phyloP scores from a whole-genome alignment of 139 green algal genomes.

The Asterochloris erici region DNA sequence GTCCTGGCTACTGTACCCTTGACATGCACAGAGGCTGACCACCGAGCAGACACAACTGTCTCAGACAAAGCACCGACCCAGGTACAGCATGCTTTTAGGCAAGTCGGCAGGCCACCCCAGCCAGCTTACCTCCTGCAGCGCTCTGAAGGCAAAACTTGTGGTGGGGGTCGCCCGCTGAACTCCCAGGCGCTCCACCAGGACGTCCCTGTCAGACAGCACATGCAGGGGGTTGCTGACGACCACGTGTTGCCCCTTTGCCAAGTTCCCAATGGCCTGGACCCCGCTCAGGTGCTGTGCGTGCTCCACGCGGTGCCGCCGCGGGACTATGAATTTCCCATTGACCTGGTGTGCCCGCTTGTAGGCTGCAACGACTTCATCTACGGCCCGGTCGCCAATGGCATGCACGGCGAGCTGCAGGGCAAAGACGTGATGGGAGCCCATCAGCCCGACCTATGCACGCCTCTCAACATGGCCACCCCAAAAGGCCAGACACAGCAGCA shows the following conservation, averaged over 20 bases:
- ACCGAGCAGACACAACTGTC: too few relatives aligned
- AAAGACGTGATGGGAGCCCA: neutral
- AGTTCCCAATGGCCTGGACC: neutral
- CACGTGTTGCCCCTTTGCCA: conserved; percentile 19
- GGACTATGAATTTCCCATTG: too few relatives aligned
- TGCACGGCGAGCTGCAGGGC: conserved; percentile 58
- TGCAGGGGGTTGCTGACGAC: conserved; percentile 71
- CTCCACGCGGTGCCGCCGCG: conserved; percentile 31
- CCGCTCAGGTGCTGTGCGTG: conserved; percentile 60
- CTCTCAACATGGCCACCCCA: too few relatives aligned
- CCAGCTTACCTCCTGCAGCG: conserved; percentile 25
- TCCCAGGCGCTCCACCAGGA: conserved; percentile 48
- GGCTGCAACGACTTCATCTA: conserved; percentile 58
- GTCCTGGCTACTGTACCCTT: too few relatives aligned
- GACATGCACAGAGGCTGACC: too few relatives aligned
- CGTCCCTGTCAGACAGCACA: conserved; percentile 44
- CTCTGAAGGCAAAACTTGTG: conserved; percentile 35
- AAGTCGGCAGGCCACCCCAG: neutral
- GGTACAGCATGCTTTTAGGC: too few relatives aligned
- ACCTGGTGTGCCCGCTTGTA: neutral
- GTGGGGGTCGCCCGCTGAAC: conserved; percentile 10
- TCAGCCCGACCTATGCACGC: neutral
- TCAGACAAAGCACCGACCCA: too few relatives aligned
- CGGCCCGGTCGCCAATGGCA: conserved; percentile 70
- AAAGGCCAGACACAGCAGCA: too few relatives aligned